These are phyloP conservation scores for Oryza brachyantha DNA, from an alignment of 176 grass and related monocot genomes.

Conservation along the genomic window DNA sequence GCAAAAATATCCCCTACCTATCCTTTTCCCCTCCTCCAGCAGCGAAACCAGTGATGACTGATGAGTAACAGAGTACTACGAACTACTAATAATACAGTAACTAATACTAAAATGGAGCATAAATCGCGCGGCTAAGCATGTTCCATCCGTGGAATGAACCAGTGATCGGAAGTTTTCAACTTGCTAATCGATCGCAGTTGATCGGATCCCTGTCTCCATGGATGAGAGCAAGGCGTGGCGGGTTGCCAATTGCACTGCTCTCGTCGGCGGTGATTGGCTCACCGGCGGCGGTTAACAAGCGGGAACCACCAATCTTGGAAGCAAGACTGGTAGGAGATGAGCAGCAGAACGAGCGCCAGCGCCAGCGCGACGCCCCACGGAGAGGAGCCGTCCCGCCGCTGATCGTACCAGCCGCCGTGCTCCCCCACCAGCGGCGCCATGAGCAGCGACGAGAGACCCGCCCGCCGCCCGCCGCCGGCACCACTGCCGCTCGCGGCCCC, in stretches of 20 bases:
- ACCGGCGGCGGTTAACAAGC: conserved; percentile 41
- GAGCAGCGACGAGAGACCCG: conserved; percentile 32
- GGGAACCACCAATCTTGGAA: conserved; percentile 86
- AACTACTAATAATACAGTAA: too few relatives aligned
- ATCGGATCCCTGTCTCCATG: background rate
- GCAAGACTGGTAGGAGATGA: conserved; percentile 92
- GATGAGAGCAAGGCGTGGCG: too few relatives aligned
- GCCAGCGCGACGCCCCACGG: conserved; percentile 81
- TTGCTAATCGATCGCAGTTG: background rate
- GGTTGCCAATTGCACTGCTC: too few relatives aligned
- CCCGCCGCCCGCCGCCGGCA: conserved; percentile 3
- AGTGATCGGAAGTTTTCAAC: background rate
- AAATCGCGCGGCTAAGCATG: background rate
- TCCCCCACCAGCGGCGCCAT: conserved; percentile 34
- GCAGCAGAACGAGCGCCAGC: conserved; percentile 72
- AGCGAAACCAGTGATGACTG: background rate
- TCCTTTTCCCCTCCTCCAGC: background rate
- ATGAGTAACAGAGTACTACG: too few relatives aligned
- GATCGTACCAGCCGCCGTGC: background rate
- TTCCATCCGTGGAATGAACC: background rate
- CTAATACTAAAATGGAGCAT: too few relatives aligned
- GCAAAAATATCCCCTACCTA: background rate
- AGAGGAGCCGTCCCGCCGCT: conserved; percentile 42
- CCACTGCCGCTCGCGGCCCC: conserved; percentile 32
- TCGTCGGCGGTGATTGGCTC: background rate